Base-by-base conservation (phyloP, 108 stramenopile species). In the Cyclotella cryptica region DNA sequence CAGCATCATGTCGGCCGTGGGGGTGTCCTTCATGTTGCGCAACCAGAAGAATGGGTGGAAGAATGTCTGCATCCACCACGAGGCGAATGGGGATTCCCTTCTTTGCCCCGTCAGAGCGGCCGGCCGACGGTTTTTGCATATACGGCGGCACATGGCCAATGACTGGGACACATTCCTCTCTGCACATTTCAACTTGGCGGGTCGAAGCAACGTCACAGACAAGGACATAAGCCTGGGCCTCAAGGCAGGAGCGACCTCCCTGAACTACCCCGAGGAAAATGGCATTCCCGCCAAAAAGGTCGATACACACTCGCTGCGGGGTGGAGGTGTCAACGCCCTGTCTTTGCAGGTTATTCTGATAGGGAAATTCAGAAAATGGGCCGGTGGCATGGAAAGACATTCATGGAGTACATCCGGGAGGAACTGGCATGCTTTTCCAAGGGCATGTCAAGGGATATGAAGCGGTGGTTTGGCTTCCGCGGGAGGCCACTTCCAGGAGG, bases 291-390 rank as follows among this genome's bases (percentile, higher is more conserved):
- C 58, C 42, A 55, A 71, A 12, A 40, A 3, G 26, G 42, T 71
- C 21, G 57, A 71, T 22, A 58, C 68, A 35, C 68, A 69, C 21
- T 69, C 68, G 3, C 19, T 66, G 29, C 53, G 42, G 2, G 21
- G 51, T 24, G 57, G 70, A 0, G 70, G 70, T n/a, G 70, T 55
- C 39, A 71, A 44, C 14, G 70, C 70, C 10, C 19, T 57, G 21
- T 10, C 40, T 4, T 58, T 71, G 44, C 70, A 9, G 70, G 70
- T 8, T 71, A 71, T 21, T 42, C 22, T 0, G 70, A 71, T 55
- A 42, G 44, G 24, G 44, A 71, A 19, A 71, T 71, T 11, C 70
- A 71, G 39, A 71, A 71, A 21, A 58, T 71, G 70, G 57, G 70
- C 1, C 54, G 41, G 17, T 71, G 55, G 70, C 9, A 22, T 1